These are phyloP conservation scores for Ceratobasidium papillatum DNA, from an alignment of 1,284 basidiomycete species.

Conservation along the genomic window DNA sequence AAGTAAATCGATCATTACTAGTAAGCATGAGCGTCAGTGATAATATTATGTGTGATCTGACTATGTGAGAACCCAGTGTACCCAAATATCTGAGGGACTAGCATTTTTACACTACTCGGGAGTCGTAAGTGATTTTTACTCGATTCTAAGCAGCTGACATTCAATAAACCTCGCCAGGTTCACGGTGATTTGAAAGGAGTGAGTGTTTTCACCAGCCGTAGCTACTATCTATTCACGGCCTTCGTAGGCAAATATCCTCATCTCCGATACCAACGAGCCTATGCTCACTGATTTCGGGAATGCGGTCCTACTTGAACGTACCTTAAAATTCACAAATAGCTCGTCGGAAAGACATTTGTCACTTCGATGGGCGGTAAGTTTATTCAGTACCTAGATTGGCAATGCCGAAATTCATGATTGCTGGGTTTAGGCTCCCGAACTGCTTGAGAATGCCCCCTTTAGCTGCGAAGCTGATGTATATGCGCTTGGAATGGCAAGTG, in stretches of 20 bases:
- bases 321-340: background rate
- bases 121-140: background rate
- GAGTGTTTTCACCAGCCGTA: background rate
- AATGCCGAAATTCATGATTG: background rate
- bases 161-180: background rate
- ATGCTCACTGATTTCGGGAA: conserved; percentile 4
- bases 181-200: conserved; percentile 25
- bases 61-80: background rate
- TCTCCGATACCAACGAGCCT: background rate
- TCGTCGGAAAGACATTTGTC: background rate
- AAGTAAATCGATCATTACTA: background rate
- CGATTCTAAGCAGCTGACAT: too few relatives aligned
- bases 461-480: conserved; percentile 8
- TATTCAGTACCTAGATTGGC: background rate
- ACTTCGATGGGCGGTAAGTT: background rate
- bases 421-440: background rate
- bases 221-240: background rate
- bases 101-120: background rate
- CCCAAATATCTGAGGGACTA: background rate
- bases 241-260: background rate
- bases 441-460: background rate
- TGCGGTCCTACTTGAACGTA: background rate
- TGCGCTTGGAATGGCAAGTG: conserved; percentile 10
- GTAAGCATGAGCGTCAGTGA: background rate
- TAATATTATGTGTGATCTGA: background rate